Conservation (phyloP, 441 rosid genomes). For the Eutrema salsugineum region DNA sequence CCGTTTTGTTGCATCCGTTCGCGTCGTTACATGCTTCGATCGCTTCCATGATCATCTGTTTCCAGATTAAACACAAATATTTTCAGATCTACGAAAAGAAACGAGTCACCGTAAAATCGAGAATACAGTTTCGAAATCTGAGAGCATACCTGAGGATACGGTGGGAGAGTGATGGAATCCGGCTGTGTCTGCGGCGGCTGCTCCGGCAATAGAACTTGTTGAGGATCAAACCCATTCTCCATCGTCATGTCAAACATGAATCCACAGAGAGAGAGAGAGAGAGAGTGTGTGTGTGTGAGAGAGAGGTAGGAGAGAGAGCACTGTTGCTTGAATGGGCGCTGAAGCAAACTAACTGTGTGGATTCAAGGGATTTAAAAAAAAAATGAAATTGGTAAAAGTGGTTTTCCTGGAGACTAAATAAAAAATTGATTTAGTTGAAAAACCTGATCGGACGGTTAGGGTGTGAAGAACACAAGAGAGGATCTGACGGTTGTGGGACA, state of each 20-base stretch:
- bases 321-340: slow-evolving; percentile 10
- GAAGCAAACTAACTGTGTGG: slow-evolving; percentile 10
- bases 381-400: not conserved
- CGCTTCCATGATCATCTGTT: slow-evolving; percentile 69
- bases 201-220: not conserved
- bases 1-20: slow-evolving; percentile 51
- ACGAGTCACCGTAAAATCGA: not conserved
- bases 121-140: not conserved
- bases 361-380: slow-evolving; percentile 29
- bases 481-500: slow-evolving; percentile 44
- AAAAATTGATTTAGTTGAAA: not conserved
- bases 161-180: slow-evolving; percentile 10
- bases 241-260: slow-evolving; percentile 15
- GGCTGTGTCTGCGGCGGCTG: not conserved
- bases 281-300: too few species aligned
- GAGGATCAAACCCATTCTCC: slow-evolving; percentile 10
- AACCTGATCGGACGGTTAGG: slow-evolving; percentile 38
- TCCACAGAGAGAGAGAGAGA: not conserved
- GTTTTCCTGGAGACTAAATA: not conserved
- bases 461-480: not conserved
- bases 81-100: not conserved
- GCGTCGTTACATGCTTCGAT: slow-evolving; percentile 51
- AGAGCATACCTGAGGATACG: slow-evolving; percentile 24
- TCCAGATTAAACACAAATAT: not conserved
- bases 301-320: not conserved